Evolutionary conservation across 2,329 filamentous ascomycete genomes (phyloP).

Genomic region (Orbilia brochopaga): DNA sequence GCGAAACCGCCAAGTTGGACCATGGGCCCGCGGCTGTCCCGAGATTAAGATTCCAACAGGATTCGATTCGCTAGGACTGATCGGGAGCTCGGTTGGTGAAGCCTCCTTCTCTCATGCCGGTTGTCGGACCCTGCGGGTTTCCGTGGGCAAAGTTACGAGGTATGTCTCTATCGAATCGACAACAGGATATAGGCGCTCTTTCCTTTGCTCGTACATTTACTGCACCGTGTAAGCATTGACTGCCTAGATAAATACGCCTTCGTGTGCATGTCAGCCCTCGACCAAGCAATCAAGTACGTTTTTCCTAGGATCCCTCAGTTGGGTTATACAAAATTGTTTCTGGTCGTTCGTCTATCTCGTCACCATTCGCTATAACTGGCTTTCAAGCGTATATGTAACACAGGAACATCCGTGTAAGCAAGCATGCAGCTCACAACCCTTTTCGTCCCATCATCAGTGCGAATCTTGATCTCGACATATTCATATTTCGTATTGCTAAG

Average conservation of each 20-base stretch:
- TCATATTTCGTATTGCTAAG: not conserved
- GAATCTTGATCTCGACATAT: not conserved
- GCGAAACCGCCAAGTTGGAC: constrained; percentile 48
- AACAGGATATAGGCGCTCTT: not conserved
- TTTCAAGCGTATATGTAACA: no score
- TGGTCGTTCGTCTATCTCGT: no score
- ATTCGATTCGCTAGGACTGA: not conserved
- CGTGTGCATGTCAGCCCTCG: no score
- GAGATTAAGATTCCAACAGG: not conserved
- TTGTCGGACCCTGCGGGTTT: not conserved
- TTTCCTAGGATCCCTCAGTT: no score
- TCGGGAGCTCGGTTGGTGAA: constrained; percentile 29
- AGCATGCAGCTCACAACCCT: no score
- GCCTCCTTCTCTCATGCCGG: not conserved
- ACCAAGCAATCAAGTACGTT: no score
- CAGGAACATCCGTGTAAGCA: no score
- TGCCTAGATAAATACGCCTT: no score
- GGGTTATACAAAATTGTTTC: no score
- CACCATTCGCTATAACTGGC: no score
- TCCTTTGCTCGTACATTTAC: not conserved
- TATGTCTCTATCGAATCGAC: not conserved
- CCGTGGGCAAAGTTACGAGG: not conserved
- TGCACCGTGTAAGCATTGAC: no score
- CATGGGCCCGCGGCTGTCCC: not conserved
- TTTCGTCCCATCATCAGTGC: no score